Evolutionary conservation across 768 basidiomycete species (phyloP).

Genomic region (Pisolithus microcarpus): DNA sequence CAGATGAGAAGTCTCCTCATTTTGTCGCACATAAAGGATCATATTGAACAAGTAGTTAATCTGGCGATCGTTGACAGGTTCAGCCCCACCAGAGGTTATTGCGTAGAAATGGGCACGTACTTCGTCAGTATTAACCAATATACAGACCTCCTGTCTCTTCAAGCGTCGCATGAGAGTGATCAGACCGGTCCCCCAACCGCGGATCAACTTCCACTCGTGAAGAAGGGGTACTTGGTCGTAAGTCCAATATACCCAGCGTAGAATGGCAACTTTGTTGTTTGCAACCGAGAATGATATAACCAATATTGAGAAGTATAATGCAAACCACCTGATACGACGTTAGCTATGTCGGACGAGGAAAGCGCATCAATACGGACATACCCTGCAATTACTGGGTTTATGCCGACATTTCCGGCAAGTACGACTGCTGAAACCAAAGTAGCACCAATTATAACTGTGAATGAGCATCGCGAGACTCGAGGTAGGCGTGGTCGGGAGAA

Average conservation of each 20-base stretch:
- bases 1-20: conserved; percentile 63
- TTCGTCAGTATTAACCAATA: conserved; percentile 61
- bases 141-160: conserved; percentile 49
- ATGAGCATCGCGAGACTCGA: conserved; percentile 33
- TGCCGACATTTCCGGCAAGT: conserved; percentile 53
- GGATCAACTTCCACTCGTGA: conserved; percentile 34
- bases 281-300: conserved; percentile 39
- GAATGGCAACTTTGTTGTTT: conserved; percentile 47
- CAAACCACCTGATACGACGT: conserved; percentile 44
- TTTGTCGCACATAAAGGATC: conserved; percentile 57
- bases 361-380: conserved; percentile 20
- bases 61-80: conserved; percentile 27
- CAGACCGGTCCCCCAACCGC: conserved; percentile 36
- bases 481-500: conserved; percentile 59
- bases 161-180: conserved; percentile 39
- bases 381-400: conserved; percentile 51
- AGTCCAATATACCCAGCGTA: conserved; percentile 53
- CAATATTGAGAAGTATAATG: conserved; percentile 51
- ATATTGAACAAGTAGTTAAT: conserved; percentile 60
- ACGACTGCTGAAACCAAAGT: conserved; percentile 36
- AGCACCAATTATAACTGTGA: conserved; percentile 36
- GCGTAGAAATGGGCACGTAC: conserved; percentile 27
- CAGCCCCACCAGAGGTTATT: not conserved
- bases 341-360: not conserved
- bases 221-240: conserved; percentile 53